These are phyloP conservation scores for Cercis canadensis DNA, from an alignment of 306 rosid species.

Conservation along the genomic window DNA sequence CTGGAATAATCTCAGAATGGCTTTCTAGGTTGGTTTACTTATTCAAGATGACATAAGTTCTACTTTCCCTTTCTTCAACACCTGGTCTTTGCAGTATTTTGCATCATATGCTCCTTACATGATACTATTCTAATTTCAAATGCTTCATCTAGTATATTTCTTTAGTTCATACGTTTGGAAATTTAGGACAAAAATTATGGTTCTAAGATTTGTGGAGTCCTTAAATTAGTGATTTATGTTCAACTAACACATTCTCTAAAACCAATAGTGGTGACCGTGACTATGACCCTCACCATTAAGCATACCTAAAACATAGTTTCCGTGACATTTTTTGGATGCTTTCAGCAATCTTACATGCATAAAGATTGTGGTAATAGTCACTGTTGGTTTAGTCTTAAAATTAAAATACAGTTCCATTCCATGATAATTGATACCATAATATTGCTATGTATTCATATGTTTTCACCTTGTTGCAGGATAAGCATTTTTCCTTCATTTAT, in stretches of 20 bases:
- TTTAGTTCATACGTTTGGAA: slow-evolving; percentile 22
- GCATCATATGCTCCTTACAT: slow-evolving; percentile 4
- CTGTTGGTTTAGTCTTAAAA: neutral
- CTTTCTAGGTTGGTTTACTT: slow-evolving; percentile 55
- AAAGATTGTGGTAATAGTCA: slow-evolving; percentile 15
- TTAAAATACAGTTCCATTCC: neutral
- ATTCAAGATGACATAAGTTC: slow-evolving; percentile 13
- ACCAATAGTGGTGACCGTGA: slow-evolving; percentile 7
- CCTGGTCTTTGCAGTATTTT: slow-evolving; percentile 16
- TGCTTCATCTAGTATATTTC: slow-evolving; percentile 28
- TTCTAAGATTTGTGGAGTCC: neutral
- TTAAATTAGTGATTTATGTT: neutral
- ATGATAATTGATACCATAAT: no score
- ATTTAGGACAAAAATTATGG: neutral
- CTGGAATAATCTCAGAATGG: slow-evolving; percentile 63
- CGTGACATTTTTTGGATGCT: slow-evolving; percentile 20
- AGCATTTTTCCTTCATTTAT: slow-evolving; percentile 76
- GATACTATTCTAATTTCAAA: slow-evolving; percentile 25
- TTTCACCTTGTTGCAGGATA: no score
- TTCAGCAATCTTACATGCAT: no score
- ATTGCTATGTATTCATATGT: slow-evolving; percentile 3
- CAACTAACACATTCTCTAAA: neutral
- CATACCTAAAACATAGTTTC: slow-evolving; percentile 8
- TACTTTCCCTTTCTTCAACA: slow-evolving; percentile 13
- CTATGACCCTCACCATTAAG: neutral